Percentiles rank a stretch among this genome's conserved stretches.
These are phyloP conservation scores for Podospora fimiseda DNA, from an alignment of 495 filamentous ascomycete species.

Conservation along the genomic window DNA sequence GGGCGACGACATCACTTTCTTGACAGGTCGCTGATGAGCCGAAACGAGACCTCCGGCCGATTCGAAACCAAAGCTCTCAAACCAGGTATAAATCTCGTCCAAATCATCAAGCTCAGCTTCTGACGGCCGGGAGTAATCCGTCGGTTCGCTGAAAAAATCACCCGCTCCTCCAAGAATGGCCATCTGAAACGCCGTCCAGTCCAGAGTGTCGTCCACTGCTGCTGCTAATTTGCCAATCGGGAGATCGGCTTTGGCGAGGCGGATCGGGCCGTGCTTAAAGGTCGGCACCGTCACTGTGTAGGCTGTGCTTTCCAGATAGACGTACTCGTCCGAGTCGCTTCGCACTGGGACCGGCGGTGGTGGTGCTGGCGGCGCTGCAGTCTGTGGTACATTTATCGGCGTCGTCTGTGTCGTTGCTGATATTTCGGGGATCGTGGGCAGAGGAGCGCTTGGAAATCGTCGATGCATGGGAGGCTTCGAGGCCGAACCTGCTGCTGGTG, in stretches of 20 bases:
- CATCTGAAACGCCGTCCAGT: slow-evolving; percentile 54
- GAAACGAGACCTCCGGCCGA: slow-evolving; percentile 29
- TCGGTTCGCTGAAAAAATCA: slow-evolving; percentile 37
- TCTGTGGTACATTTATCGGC: no score
- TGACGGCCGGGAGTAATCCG: slow-evolving; percentile 32
- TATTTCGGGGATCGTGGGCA: slow-evolving; percentile 44
- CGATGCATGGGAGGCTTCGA: slow-evolving; percentile 11
- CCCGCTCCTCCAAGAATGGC: slow-evolving; percentile 45
- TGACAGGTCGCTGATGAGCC: slow-evolving; percentile 10
- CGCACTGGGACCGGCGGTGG: slow-evolving; percentile 11
- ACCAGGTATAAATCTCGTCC: slow-evolving; percentile 42
- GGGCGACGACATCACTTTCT: neutral
- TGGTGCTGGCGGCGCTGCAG: slow-evolving; percentile 10
- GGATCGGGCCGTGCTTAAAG: slow-evolving; percentile 45
- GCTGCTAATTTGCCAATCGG: slow-evolving; percentile 29
- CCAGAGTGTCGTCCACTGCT: slow-evolving; percentile 40
- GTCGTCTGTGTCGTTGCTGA: slow-evolving; percentile 18
- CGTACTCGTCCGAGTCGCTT: slow-evolving; percentile 26
- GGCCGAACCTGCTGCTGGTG: slow-evolving; percentile 16
- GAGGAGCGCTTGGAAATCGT: slow-evolving; percentile 18
- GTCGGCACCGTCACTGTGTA: slow-evolving; percentile 35
- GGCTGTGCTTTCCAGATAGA: slow-evolving; percentile 37
- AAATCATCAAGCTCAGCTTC: slow-evolving; percentile 33
- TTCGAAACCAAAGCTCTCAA: slow-evolving; percentile 34
- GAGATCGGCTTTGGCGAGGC: slow-evolving; percentile 36